Base-by-base conservation (phyloP, 768 basidiomycete genomes). In the Mycena pura region DNA sequence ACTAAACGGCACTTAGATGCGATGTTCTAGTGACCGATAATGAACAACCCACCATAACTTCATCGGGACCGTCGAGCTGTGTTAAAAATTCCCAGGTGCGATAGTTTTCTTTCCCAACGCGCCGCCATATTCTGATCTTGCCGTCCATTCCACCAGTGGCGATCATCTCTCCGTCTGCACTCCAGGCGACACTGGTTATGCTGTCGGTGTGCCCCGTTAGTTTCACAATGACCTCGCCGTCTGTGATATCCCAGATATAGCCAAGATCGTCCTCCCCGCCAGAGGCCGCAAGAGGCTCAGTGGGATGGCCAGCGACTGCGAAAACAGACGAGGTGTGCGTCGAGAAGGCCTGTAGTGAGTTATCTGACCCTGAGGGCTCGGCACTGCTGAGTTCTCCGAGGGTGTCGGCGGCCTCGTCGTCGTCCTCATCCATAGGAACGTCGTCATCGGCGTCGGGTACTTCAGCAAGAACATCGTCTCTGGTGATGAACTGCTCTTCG, bases 141-240 rank as follows among this genome's bases (percentile, higher is more conserved):
- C 97, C 97, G 69, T 99, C 97, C 97, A 99, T 99, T 0, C 97
- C 97, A 10, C 96, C 97, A 0, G 96, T 97, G 15, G 96, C 88
- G 57, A 96, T 82, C 84, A 97, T 84, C 76, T 97, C 91, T 2
- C 97, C 97, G 72, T 99, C 96, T 0, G 79, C 68, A 72, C 88
- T 96, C 84, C 92, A 99, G 21, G 82, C 88, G 4, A 84, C 82
- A 53, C 82, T 82, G 5, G 88, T 88, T 45, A 99, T 94, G 63
- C 93, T 95, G 72, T 99, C 97, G 7, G 88, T 87, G 74, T 99
- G 97, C 3, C 97, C 97, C 0, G 91, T 90, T 49, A 99, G 82
- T 76, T 89, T 92, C 50, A 87, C 91, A 59, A 96, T 80, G 66
- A 88, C 78, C 69, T 92, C 88, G 14, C 94, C 93, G 41, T 89